Conservation (phyloP, 1,284 basidiomycete genomes). For the Heterobasidion irregulare region DNA sequence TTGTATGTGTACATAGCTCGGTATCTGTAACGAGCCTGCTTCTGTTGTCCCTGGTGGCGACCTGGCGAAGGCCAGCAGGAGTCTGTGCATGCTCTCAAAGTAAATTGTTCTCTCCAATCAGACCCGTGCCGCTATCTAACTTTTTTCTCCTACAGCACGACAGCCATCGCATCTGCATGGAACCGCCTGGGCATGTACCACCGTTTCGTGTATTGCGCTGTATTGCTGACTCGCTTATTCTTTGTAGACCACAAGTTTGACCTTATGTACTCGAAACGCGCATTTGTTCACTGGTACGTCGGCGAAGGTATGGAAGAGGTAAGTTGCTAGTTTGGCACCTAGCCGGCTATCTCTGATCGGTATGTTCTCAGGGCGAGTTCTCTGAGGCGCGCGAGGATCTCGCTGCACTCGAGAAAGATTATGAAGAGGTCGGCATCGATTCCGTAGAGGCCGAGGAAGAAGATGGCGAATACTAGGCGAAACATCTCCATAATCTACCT, state of each 20-base stretch:
- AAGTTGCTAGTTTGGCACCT: background rate
- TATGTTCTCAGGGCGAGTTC: slow-evolving; percentile 66
- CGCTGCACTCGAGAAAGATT: slow-evolving; percentile 94
- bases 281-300: slow-evolving; percentile 92
- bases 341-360: background rate
- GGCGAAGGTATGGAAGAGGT: slow-evolving; percentile 97
- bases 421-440: slow-evolving; percentile 92
- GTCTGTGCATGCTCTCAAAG: slow-evolving; percentile 95
- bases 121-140: background rate
- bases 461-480: slow-evolving; percentile 64
- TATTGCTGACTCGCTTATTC: background rate
- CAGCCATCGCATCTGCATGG: slow-evolving; percentile 94
- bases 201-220: background rate
- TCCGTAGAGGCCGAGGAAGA: slow-evolving; percentile 80
- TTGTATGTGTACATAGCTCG: slow-evolving; percentile 42
- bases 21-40: slow-evolving; percentile 95
- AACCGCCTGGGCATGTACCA: slow-evolving; percentile 64
- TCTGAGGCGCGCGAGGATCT: slow-evolving; percentile 96
- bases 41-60: slow-evolving; percentile 91
- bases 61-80: slow-evolving; percentile 89
- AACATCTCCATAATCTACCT: background rate
- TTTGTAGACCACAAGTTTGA: slow-evolving; percentile 94
- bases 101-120: slow-evolving; percentile 19
- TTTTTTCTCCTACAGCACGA: slow-evolving; percentile 50
- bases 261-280: slow-evolving; percentile 89